Percentiles rank a stretch among this genome's conserved stretches.
These are phyloP conservation scores for Talaromyces sp. DNA, from an alignment of 2,329 filamentous ascomycete genomes.

Conservation along the genomic window DNA sequence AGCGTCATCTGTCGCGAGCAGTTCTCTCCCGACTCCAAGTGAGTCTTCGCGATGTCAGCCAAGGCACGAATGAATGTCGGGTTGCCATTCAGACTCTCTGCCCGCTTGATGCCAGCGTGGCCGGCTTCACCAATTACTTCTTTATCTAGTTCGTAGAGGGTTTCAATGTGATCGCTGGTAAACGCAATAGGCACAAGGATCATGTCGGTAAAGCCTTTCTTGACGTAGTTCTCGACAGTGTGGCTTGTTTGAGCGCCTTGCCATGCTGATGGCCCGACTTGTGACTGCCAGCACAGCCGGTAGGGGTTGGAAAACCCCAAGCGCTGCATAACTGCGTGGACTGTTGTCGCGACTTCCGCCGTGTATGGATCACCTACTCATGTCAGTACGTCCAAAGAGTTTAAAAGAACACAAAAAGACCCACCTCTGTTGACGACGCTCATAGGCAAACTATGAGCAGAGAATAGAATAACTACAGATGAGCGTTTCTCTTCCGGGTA, in stretches of 20 bases:
- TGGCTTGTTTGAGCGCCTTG: constrained; percentile 87
- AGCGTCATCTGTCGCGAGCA: constrained; percentile 85
- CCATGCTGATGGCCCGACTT: constrained; percentile 94
- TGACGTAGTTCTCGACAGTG: constrained; percentile 83
- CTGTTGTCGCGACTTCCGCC: constrained; percentile 90
- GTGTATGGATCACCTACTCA: constrained; percentile 81
- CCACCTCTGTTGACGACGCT: constrained; percentile 87
- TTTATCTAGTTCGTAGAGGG: constrained; percentile 85
- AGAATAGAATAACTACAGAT: constrained; percentile 84
- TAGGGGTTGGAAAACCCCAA: constrained; percentile 87
- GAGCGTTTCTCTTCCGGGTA: constrained; percentile 80
- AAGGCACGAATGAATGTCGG: constrained; percentile 86
- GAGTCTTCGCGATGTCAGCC: constrained; percentile 78
- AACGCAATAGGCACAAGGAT: constrained; percentile 94
- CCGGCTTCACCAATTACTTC: constrained; percentile 85
- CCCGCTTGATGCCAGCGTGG: constrained; percentile 79
- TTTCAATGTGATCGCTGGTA: constrained; percentile 98
- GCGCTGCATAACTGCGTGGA: constrained; percentile 92
- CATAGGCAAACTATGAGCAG: constrained; percentile 95
- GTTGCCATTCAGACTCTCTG: constrained; percentile 87
- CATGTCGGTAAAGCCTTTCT: constrained; percentile 87
- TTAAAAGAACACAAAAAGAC: constrained; percentile 20
- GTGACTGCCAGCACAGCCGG: constrained; percentile 94
- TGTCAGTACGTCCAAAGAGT: constrained; percentile 1
- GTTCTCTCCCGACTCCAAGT: constrained; percentile 66